Conservation (phyloP, 352 stramenopile species). For the Globisporangium parvum region DNA sequence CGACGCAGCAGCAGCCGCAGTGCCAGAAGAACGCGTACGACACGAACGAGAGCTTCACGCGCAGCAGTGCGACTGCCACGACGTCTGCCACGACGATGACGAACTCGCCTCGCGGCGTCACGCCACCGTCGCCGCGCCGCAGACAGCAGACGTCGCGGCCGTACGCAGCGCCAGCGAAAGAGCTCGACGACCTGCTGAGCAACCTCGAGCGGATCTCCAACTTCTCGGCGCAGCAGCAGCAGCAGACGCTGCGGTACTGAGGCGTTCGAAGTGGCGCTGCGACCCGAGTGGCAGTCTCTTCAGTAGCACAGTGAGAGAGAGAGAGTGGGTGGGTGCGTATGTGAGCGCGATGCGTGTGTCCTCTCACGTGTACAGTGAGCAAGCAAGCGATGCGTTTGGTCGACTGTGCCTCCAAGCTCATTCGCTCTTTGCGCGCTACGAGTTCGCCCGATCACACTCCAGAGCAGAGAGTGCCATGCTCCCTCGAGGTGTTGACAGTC, state of each 20-base stretch:
- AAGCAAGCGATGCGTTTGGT: too few species aligned
- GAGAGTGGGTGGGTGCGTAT: too few species aligned
- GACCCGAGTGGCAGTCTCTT: too few species aligned
- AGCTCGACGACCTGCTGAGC: conserved; percentile 59
- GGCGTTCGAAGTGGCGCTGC: too few species aligned
- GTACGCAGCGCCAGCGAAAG: conserved; percentile 26
- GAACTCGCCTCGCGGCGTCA: background rate
- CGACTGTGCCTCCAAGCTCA: too few species aligned
- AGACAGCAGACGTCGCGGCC: conserved; percentile 9
- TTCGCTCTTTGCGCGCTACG: too few species aligned
- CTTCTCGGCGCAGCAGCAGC: conserved; percentile 34
- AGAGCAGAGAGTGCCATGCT: too few species aligned
- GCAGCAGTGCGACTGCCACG: conserved; percentile 4
- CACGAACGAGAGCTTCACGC: conserved; percentile 3
- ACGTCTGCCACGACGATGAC: conserved; percentile 2
- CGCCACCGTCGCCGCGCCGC: conserved; percentile 7
- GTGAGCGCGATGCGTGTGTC: background rate
- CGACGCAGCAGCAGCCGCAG: background rate
- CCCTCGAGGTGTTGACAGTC: too few species aligned
- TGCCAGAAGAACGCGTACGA: conserved; percentile 5
- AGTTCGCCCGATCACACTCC: too few species aligned
- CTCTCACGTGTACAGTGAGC: too few species aligned
- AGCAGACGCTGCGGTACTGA: conserved; percentile 4
- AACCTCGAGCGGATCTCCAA: conserved; percentile 68
- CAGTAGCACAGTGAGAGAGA: too few species aligned